A percentile compares a stretch with the other conserved stretches of the same genome.
Evolutionary conservation across 2,329 filamentous ascomycete genomes (phyloP).

Genomic region (Botrytis deweyae): DNA sequence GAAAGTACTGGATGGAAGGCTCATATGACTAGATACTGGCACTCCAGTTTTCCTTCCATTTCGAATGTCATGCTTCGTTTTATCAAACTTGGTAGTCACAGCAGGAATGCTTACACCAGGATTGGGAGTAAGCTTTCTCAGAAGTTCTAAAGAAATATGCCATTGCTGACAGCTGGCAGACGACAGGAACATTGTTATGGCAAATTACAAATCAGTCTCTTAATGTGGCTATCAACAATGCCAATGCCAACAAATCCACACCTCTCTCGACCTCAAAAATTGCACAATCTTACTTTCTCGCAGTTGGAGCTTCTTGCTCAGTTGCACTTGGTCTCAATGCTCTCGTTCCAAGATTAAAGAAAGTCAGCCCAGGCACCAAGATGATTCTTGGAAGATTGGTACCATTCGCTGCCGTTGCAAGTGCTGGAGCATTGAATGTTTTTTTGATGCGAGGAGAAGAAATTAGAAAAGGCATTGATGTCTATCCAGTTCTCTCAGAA

Average conservation of each 20-base stretch:
- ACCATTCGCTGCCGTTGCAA: slow-evolving; percentile 92
- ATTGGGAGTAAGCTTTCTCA: slow-evolving; percentile 56
- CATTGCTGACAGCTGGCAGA: slow-evolving; percentile 47
- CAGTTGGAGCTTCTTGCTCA: slow-evolving; percentile 88
- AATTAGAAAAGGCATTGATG: slow-evolving; percentile 87
- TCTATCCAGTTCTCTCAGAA: slow-evolving; percentile 77
- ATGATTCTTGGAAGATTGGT: slow-evolving; percentile 82
- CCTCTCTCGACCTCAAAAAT: slow-evolving; percentile 79
- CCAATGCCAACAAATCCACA: slow-evolving; percentile 97
- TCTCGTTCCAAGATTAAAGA: slow-evolving; percentile 79
- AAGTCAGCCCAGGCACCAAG: slow-evolving; percentile 71
- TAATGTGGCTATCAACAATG: slow-evolving; percentile 96
- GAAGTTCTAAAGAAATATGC: slow-evolving; percentile 6
- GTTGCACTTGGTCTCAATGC: slow-evolving; percentile 91
- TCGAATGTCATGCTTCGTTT: slow-evolving; percentile 93
- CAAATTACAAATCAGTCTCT: slow-evolving; percentile 96
- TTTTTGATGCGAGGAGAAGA: slow-evolving; percentile 98
- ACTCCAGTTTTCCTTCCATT: slow-evolving; percentile 90
- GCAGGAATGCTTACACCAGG: slow-evolving; percentile 95
- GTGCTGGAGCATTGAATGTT: slow-evolving; percentile 88
- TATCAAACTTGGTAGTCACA: slow-evolving; percentile 92
- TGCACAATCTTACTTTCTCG: slow-evolving; percentile 84
- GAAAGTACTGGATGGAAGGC: slow-evolving; percentile 4
- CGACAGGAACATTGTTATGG: slow-evolving; percentile 84
- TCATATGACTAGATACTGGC: slow-evolving; percentile 69